These are phyloP conservation scores for Penicillium frequentans DNA, from an alignment of 2,329 filamentous ascomycete genomes.

Conservation along the genomic window DNA sequence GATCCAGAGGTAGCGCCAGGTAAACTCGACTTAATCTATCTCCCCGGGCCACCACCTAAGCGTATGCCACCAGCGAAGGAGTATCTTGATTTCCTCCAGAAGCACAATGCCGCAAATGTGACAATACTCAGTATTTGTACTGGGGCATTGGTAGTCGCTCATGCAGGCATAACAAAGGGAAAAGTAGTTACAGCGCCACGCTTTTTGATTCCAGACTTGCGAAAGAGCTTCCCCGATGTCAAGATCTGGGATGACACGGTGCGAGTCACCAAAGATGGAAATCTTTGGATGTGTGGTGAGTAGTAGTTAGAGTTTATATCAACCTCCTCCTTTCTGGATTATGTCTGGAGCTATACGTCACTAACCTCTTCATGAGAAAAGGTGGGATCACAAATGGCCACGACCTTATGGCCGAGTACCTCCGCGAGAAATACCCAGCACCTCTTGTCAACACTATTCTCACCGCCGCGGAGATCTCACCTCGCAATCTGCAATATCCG, in stretches of 20 bases:
- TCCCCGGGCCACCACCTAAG: slow-evolving; percentile 40
- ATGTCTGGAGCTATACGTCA: no score
- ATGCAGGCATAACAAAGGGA: slow-evolving; percentile 24
- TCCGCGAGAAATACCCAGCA: slow-evolving; percentile 19
- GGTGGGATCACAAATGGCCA: slow-evolving; percentile 30
- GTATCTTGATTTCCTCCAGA: slow-evolving; percentile 32
- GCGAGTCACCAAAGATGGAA: slow-evolving; percentile 22
- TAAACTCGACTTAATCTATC: slow-evolving; percentile 36
- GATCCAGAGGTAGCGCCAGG: slow-evolving; percentile 34
- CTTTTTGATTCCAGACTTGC: slow-evolving; percentile 21
- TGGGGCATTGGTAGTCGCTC: slow-evolving; percentile 20
- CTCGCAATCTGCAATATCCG: slow-evolving; percentile 27
- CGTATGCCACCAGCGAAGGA: slow-evolving; percentile 25
- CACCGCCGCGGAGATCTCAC: slow-evolving; percentile 34
- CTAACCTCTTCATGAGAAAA: not conserved
- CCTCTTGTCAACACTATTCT: slow-evolving; percentile 35
- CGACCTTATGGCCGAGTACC: slow-evolving; percentile 24
- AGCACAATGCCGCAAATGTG: slow-evolving; percentile 29
- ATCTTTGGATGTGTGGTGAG: slow-evolving; percentile 27
- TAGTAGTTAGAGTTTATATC: not conserved
- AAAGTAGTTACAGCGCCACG: slow-evolving; percentile 24
- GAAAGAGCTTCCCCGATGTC: slow-evolving; percentile 23
- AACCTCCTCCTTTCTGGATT: not conserved
- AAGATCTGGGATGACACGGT: slow-evolving; percentile 21
- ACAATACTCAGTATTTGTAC: slow-evolving; percentile 30